Evolutionary conservation across 2,329 filamentous ascomycete species (phyloP), one percentile per base, ranked within the genome.

Genomic region (Paracorniculantispora psalliotae): DNA sequence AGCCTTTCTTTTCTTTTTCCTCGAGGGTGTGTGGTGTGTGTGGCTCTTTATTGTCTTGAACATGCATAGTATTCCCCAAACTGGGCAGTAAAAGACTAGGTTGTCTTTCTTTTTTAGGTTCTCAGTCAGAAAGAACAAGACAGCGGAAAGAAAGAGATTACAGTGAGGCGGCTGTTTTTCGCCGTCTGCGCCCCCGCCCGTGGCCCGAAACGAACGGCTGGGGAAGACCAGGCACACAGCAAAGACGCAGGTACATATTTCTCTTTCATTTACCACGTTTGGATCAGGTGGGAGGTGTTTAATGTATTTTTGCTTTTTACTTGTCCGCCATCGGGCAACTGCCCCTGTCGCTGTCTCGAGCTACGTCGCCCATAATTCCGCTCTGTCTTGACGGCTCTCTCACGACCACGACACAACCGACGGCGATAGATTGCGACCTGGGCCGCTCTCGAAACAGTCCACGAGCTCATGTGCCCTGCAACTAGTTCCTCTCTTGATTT

Each of bases 171-270:
- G 7, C n/a, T n/a, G 17, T 28, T 13, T 52, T 9, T 39, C 12
- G 21, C 19, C 30, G n/a, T 21, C 17, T 33, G 8, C 21, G 6
- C 12, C 51, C 43, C 19, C 30, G 19, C 52, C 28, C 4, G 19
- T 23, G 37, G 15, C 26, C 51, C n/a, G 41, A 47, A 47, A 37
- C 30, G 30, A 56, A 56, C 43, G 53, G 53, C 43, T 56, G 43
- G 53, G 53, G 43, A 48, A 56, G 19, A 37, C 19, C 23, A 30
- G 21, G 6, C 37, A 19, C 15, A 8, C 15, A 13, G 21, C 28
- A 23, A 28, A 19, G n/a, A 53, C 23, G 37, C 48, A 53, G 43
- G 43, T 56, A 37, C 44, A n/a, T 19, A 6, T 15, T 37, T 47
- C 41, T 47, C 37, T 23, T 21, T 9, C 28, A 4, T 56, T 56